Conservation (phyloP, 2,329 filamentous ascomycete species). For the Nigrograna mackinnonii region DNA sequence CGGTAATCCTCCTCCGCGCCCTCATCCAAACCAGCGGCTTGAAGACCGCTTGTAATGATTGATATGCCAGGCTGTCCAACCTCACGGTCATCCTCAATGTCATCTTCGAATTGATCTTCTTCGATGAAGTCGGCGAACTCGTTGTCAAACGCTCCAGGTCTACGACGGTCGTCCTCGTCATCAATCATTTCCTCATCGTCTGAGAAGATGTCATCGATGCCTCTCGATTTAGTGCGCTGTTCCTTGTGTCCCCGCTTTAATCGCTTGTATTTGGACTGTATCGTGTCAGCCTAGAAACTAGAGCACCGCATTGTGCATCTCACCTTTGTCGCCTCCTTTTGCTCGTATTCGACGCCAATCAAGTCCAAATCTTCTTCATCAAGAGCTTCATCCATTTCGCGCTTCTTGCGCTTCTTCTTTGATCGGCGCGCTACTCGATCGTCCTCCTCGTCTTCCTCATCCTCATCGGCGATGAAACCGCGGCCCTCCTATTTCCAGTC, state of each 20-base stretch:
- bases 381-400: slow-evolving; percentile 79
- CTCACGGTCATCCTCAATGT: slow-evolving; percentile 85
- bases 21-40: slow-evolving; percentile 85
- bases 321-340: slow-evolving; percentile 62
- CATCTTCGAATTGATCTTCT: slow-evolving; percentile 78
- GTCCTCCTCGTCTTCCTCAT: slow-evolving; percentile 67
- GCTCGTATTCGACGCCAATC: slow-evolving; percentile 79
- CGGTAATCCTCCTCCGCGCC: slow-evolving; percentile 95
- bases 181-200: slow-evolving; percentile 77
- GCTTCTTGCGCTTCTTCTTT: slow-evolving; percentile 74
- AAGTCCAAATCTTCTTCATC: slow-evolving; percentile 97
- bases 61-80: slow-evolving; percentile 79
- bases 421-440: slow-evolving; percentile 44
- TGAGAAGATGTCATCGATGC: slow-evolving; percentile 90
- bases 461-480: slow-evolving; percentile 95
- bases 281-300: slow-evolving; percentile 17
- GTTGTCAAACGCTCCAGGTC: slow-evolving; percentile 28
- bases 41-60: slow-evolving; percentile 70
- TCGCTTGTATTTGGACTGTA: slow-evolving; percentile 88
- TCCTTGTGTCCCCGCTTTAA: slow-evolving; percentile 89
- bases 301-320: no score
- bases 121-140: slow-evolving; percentile 82
- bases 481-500: slow-evolving; percentile 70
- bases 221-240: slow-evolving; percentile 64
- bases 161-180: slow-evolving; percentile 45